A percentile compares a stretch with the other conserved stretches of the same genome.
Evolutionary conservation across 176 grass and related monocot species (phyloP).

Genomic region (Oryza glaberrima): DNA sequence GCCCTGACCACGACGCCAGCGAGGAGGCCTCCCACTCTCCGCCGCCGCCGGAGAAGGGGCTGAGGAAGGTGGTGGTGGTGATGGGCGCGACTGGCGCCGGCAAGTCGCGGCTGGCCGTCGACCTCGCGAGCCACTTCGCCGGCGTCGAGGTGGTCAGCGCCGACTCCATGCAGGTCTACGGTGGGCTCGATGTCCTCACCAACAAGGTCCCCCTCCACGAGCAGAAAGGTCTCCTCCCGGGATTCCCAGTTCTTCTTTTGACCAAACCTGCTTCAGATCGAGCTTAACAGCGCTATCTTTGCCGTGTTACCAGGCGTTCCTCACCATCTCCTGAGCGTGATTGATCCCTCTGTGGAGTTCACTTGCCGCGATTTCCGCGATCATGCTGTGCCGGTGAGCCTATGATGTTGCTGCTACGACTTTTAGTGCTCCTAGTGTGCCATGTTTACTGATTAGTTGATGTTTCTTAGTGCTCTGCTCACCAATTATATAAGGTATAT

Average conservation of each 20-base stretch:
- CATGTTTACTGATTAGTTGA: constrained; percentile 10
- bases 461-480: neutral
- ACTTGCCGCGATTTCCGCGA: constrained; percentile 79
- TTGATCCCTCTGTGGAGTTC: constrained; percentile 80
- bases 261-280: neutral
- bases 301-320: constrained; percentile 59
- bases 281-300: neutral
- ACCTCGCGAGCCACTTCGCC: constrained; percentile 70
- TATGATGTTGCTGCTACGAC: neutral
- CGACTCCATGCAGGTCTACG: constrained; percentile 97
- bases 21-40: neutral
- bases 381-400: constrained; percentile 57
- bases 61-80: constrained; percentile 71
- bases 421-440: constrained; percentile 6
- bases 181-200: constrained; percentile 79
- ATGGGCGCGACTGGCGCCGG: constrained; percentile 92
- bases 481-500: too few relatives aligned
- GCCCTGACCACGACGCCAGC: constrained; percentile 21
- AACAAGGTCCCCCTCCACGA: constrained; percentile 83
- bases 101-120: constrained; percentile 86
- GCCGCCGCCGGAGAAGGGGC: neutral
- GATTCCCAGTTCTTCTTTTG: neutral
- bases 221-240: constrained; percentile 59
- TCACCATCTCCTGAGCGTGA: constrained; percentile 76
- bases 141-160: constrained; percentile 81